A percentile compares a stretch with the other conserved stretches of the same genome.
These are phyloP conservation scores for Candida krabiensis DNA, from an alignment of 805 yeast species.

Conservation along the genomic window DNA sequence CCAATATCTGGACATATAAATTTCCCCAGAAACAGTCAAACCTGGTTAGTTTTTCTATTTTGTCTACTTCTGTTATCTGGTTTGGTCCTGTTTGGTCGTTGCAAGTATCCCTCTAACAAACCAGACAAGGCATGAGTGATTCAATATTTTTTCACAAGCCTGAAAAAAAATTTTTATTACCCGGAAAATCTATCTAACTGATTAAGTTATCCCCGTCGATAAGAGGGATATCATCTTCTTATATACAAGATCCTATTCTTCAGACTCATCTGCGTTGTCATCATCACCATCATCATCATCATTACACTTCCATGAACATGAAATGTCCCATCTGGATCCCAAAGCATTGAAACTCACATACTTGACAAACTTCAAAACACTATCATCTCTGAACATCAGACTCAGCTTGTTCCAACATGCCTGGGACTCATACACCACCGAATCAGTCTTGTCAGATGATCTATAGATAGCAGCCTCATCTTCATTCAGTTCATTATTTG, in stretches of 20 bases:
- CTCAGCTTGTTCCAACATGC: constrained; percentile 82
- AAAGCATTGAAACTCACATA: constrained; percentile 86
- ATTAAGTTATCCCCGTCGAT: too few relatives aligned
- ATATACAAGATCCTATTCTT: too few relatives aligned
- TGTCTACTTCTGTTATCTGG: too few relatives aligned
- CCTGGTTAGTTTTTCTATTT: too few relatives aligned
- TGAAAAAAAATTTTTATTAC: background rate
- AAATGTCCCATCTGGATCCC: constrained; percentile 92
- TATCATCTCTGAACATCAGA: constrained; percentile 77
- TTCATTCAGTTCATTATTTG: constrained; percentile 37
- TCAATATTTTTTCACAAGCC: background rate
- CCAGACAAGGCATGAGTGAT: too few relatives aligned
- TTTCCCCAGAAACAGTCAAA: background rate
- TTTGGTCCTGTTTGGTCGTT: too few relatives aligned
- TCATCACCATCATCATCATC: constrained; percentile 44
- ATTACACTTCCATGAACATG: constrained; percentile 74
- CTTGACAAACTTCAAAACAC: constrained; percentile 88
- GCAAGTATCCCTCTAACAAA: too few relatives aligned
- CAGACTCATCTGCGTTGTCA: constrained; percentile 14
- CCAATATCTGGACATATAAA: background rate
- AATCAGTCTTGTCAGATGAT: constrained; percentile 64
- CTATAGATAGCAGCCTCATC: constrained; percentile 88
- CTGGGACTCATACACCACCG: constrained; percentile 75
- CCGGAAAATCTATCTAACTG: too few relatives aligned
- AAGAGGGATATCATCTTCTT: too few relatives aligned